Base-by-base conservation (phyloP, 1,139 yeast species). In the Suhomyces panamericanus region DNA sequence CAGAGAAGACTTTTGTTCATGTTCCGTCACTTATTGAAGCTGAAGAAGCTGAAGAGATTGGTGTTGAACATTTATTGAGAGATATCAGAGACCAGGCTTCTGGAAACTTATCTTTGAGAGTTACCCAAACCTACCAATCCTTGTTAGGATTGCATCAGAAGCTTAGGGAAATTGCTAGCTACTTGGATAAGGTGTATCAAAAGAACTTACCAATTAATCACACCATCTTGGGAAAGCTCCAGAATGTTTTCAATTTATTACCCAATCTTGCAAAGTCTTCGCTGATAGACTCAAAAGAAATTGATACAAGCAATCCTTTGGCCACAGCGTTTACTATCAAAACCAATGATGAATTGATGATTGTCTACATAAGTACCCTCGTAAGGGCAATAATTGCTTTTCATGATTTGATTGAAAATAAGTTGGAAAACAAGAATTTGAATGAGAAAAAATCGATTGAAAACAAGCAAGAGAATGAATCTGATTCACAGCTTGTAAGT, bases 31-130 rank as follows among this genome's bases (percentile, higher is more conserved):
- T 82, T 28, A 90, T 95, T 52, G 95, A 89, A 62, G 99, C 99
- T 3, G 99, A 95, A 64, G 99, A 95, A 64, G 99, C 99, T 3
- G 99, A 95, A 68, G 99, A 95, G 67, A 95, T 95, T 56, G 99
- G 99, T 51, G 99, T 95, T 9, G 99, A 95, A 64, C 99, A 95
- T 62, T 70, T 95, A 50, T 72, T 95, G 52, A 83, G 98, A 59
- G 99, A 95, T 60, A 89, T 90, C 32, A 82, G 97, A 58, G 98
- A 93, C 63, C 97, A 91, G 57, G 97, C 98, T 8, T 95, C 96
- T 9, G 99, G 99, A 12, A 85, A 87, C 40, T 77, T 95, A 51
- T 85, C 97, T 2, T 80, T 91, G 43, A 81, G 85, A 61, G 83
- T 93, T 44, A 89, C 98, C 14, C 87, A 87, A 61, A 96, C 91